Base-by-base conservation (phyloP, 192 early-diverging fungal genomes). In the Coemansia sp. region DNA sequence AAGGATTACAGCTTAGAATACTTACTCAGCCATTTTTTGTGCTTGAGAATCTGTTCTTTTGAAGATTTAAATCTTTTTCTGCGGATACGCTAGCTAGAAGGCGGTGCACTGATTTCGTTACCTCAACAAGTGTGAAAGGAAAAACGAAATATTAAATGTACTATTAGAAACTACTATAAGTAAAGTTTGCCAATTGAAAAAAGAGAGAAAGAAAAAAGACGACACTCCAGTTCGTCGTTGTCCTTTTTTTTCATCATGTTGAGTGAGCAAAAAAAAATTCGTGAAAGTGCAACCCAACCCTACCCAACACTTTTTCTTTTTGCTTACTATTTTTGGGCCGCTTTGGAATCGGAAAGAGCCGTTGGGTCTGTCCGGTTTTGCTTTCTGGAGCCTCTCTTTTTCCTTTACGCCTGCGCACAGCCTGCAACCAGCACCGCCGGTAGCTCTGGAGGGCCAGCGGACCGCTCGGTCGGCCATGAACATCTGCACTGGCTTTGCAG, bases 1-100 rank as follows among this genome's bases (percentile, higher is more conserved):
- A 32, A 26, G 8, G 23, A 10, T 26, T 26, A 26, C 19, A 54
- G 52, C 26, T 15, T 16, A 19, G 19, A 26, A 62, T 77, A 83
- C 80, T 83, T 83, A 83, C 80, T 83, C 80, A 45, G 80, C 67
- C 75, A 77, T 83, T 60, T 60, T 68, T 75, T 39, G 43, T 12
- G 60, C 45, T 21, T 44, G 40, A 12, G 42, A 40, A 26, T 38
- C 15, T 59, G 19, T 56, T 40, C 65, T 59, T 56, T 68, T 68
- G 56, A 47, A 56, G 58, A 19, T 67, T 43, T 66, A 23, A 59
- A 59, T 41, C 57, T 66, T 57, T 52, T 40, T 37, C 56, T 56
- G 63, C 43, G 47, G 54, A 64, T 56, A 64, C 37, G 49, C 37
- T 42, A 42, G 15, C 21, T 68, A 47, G 44, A 32, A 56, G 66